Evolutionary conservation across 768 basidiomycete species (phyloP).

Genomic region (Lactifluus hygrophoroides): DNA sequence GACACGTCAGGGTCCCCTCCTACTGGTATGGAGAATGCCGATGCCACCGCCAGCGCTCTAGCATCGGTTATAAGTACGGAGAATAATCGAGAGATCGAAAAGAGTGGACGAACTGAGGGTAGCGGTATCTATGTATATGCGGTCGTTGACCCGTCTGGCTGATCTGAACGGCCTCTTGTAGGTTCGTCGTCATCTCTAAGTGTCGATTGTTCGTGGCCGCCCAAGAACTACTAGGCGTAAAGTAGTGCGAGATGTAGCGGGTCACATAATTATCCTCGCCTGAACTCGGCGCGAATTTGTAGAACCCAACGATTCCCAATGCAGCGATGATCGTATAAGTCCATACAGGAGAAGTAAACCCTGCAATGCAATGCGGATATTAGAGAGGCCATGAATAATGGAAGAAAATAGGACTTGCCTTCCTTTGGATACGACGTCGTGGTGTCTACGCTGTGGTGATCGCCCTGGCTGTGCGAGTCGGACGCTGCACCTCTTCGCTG

Average conservation of each 20-base stretch:
- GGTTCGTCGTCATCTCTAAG: slow-evolving; percentile 37
- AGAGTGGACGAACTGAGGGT: slow-evolving; percentile 49
- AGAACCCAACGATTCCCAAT: slow-evolving; percentile 42
- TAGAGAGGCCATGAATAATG: neutral
- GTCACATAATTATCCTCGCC: slow-evolving; percentile 56
- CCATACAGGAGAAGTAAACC: slow-evolving; percentile 62
- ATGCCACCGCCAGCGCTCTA: slow-evolving; percentile 13
- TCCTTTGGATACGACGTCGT: slow-evolving; percentile 46
- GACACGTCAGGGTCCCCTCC: slow-evolving; percentile 18
- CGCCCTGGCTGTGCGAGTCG: slow-evolving; percentile 23
- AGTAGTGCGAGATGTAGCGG: slow-evolving; percentile 54
- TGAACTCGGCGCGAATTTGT: slow-evolving; percentile 61
- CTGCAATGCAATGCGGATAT: slow-evolving; percentile 28
- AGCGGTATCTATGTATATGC: slow-evolving; percentile 52
- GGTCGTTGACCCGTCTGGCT: slow-evolving; percentile 38
- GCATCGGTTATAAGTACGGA: neutral
- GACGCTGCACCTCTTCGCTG: slow-evolving; percentile 26
- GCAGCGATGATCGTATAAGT: slow-evolving; percentile 48
- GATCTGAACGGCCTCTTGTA: slow-evolving; percentile 36
- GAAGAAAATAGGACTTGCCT: slow-evolving; percentile 34
- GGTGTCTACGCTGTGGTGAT: slow-evolving; percentile 36
- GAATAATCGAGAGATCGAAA: neutral
- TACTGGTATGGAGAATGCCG: slow-evolving; percentile 16
- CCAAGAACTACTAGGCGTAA: slow-evolving; percentile 47
- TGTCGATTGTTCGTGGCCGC: slow-evolving; percentile 48